These are phyloP conservation scores for Potentilla sterilis DNA, from an alignment of 306 rosid species.

Conservation along the genomic window DNA sequence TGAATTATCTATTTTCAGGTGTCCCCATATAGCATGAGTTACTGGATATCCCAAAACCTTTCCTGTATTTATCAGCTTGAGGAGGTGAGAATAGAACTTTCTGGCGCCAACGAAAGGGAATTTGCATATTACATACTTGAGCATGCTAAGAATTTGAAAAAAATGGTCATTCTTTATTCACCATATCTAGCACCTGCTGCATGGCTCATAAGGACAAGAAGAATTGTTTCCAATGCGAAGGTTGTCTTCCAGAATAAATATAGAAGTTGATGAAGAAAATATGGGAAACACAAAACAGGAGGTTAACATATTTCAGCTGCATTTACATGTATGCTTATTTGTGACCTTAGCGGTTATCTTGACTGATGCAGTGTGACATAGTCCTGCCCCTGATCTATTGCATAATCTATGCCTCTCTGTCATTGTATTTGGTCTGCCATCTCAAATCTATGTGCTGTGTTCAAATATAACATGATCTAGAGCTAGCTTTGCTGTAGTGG, in stretches of 20 bases:
- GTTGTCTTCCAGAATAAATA: background rate
- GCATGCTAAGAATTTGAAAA: background rate
- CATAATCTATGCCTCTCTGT: background rate
- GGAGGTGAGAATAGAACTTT: background rate
- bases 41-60: background rate
- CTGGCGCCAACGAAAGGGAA: background rate
- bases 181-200: background rate
- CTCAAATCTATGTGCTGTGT: background rate
- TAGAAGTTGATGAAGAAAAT: background rate
- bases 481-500: background rate
- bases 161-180: constrained; percentile 8
- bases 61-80: background rate
- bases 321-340: background rate
- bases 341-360: background rate
- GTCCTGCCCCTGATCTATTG: background rate
- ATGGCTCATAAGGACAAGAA: background rate
- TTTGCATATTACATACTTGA: background rate
- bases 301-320: background rate
- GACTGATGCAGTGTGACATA: background rate
- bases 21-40: background rate
- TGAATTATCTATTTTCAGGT: background rate
- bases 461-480: too few species aligned
- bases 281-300: background rate
- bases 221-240: background rate
- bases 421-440: background rate